Conservation (phyloP, 2,329 filamentous ascomycete genomes). For the Penicillium oxalicum region DNA sequence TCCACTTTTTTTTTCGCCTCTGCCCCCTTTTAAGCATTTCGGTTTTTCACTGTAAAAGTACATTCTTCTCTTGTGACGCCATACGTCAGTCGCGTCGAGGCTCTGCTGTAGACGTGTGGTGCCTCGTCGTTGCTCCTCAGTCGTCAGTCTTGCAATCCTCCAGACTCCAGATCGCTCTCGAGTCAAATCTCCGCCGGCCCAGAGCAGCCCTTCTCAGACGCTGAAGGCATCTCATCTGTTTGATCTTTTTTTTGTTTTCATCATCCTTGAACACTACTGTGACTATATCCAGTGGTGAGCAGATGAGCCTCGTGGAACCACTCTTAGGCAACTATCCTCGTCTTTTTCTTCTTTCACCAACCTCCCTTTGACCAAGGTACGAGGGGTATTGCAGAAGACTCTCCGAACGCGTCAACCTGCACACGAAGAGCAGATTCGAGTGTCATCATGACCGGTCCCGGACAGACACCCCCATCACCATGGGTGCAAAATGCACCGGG, state of each 20-base stretch:
- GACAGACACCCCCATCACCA: constrained; percentile 28
- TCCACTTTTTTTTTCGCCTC: constrained; percentile 9
- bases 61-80: constrained; percentile 2
- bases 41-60: not conserved
- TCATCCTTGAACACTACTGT: too few species aligned
- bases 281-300: too few species aligned
- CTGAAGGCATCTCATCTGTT: too few species aligned
- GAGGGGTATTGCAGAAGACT: too few species aligned
- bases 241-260: not conserved
- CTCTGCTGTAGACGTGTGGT: constrained; percentile 1
- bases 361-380: too few species aligned
- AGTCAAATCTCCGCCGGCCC: too few species aligned
- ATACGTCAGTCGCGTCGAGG: constrained; percentile 14
- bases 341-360: too few species aligned
- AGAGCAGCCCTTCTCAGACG: too few species aligned
- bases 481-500: constrained; percentile 26
- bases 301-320: too few species aligned
- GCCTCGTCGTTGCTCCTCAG: not conserved
- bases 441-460: constrained; percentile 31
- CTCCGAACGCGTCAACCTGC: not conserved
- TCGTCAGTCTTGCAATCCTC: not conserved
- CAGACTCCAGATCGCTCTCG: not conserved
- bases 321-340: too few species aligned
- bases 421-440: constrained; percentile 19
- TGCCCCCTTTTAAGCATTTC: constrained; percentile 10